These are phyloP conservation scores for Monascus purpureus DNA, from an alignment of 495 filamentous ascomycete species.

Conservation along the genomic window DNA sequence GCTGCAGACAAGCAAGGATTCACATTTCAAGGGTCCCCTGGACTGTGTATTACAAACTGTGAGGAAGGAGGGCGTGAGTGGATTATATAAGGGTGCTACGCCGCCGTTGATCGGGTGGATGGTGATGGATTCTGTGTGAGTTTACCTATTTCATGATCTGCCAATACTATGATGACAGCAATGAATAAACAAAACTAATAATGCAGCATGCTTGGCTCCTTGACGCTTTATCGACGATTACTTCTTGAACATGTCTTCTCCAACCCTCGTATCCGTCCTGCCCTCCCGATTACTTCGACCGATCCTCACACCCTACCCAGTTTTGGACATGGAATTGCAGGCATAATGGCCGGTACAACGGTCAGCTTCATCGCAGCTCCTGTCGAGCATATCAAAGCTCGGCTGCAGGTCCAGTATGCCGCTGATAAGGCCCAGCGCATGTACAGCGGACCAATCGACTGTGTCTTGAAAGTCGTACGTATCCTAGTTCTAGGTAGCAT, in stretches of 20 bases:
- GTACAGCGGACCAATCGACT: constrained; percentile 82
- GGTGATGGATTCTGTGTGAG: constrained; percentile 83
- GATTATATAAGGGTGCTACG: constrained; percentile 79
- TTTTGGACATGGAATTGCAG: constrained; percentile 73
- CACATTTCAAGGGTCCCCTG: constrained; percentile 73
- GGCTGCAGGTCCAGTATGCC: constrained; percentile 84
- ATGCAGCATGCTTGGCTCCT: constrained; percentile 76
- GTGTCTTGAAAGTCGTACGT: constrained; percentile 52
- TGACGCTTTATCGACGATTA: constrained; percentile 76
- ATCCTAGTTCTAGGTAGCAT: too few relatives aligned
- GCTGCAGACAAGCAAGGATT: constrained; percentile 67
- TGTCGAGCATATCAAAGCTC: constrained; percentile 90
- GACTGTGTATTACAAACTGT: constrained; percentile 73
- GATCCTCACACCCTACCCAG: constrained; percentile 46
- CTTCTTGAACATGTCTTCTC: constrained; percentile 69
- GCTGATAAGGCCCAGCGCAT: constrained; percentile 56
- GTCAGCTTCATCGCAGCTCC: constrained; percentile 88
- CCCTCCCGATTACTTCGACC: constrained; percentile 13
- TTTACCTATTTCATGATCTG: constrained; percentile 1
- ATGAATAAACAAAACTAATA: too few relatives aligned
- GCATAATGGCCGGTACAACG: constrained; percentile 74
- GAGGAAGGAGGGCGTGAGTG: constrained; percentile 62
- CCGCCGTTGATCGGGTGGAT: constrained; percentile 93
- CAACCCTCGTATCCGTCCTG: constrained; percentile 28
- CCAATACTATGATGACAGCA: background rate